These are phyloP conservation scores for Cryphonectria japonica DNA, from an alignment of 2,329 filamentous ascomycete species.

Conservation along the genomic window DNA sequence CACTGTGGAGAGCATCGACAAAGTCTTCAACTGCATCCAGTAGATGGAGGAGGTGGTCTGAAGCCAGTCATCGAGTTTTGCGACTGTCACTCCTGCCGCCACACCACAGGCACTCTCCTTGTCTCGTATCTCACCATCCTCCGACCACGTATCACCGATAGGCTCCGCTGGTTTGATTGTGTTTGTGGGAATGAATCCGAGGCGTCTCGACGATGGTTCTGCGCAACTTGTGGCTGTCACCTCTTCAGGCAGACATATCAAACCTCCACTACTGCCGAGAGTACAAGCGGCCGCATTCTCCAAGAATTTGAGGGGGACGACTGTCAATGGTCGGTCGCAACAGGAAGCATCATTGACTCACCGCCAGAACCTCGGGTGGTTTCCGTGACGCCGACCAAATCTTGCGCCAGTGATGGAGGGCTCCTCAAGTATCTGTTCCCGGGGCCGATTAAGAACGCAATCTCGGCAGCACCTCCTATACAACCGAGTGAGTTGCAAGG, in stretches of 20 bases:
- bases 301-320: slow-evolving; percentile 9
- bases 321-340: slow-evolving; percentile 4
- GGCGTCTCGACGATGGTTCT: slow-evolving; percentile 42
- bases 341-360: neutral
- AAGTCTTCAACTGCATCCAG: neutral
- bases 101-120: slow-evolving; percentile 42
- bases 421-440: slow-evolving; percentile 59
- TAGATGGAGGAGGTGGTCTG: neutral
- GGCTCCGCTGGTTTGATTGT: slow-evolving; percentile 15
- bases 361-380: neutral
- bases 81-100: slow-evolving; percentile 36
- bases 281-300: neutral
- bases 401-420: slow-evolving; percentile 36
- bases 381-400: neutral
- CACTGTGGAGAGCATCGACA: slow-evolving; percentile 8
- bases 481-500: neutral
- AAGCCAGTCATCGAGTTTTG: slow-evolving; percentile 31
- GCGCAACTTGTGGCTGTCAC: slow-evolving; percentile 47
- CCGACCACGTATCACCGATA: slow-evolving; percentile 30
- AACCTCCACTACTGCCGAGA: neutral
- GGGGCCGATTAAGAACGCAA: neutral
- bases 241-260: slow-evolving; percentile 37
- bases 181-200: neutral
- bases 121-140: slow-evolving; percentile 43
- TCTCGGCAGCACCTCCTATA: neutral